phyloP scores from a whole-genome alignment of 2,329 filamentous ascomycete genomes.

The Furcasterigmium sp. region DNA sequence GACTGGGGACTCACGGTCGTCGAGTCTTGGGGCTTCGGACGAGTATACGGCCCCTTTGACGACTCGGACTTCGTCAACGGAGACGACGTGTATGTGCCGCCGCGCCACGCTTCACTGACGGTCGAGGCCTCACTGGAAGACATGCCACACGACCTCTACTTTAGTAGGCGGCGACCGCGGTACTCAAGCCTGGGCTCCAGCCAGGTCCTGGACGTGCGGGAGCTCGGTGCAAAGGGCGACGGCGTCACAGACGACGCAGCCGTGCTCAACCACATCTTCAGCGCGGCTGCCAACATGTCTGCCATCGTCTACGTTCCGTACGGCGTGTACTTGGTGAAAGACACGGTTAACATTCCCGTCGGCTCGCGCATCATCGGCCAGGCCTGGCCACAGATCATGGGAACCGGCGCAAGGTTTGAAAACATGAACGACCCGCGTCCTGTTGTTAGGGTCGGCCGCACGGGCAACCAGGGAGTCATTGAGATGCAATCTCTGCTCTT shows the following conservation, averaged over 20 bases:
- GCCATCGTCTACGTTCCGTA: slow-evolving; percentile 35
- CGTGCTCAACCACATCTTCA: slow-evolving; percentile 23
- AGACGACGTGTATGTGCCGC: not conserved
- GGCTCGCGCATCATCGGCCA: slow-evolving; percentile 42
- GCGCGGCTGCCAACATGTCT: slow-evolving; percentile 12
- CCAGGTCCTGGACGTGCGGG: not conserved
- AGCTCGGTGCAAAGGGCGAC: slow-evolving; percentile 34
- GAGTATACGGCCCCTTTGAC: not conserved
- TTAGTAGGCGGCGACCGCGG: not conserved
- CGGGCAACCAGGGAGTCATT: slow-evolving; percentile 51
- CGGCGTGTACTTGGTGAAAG: slow-evolving; percentile 37
- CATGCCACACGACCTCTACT: not conserved
- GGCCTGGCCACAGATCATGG: slow-evolving; percentile 40
- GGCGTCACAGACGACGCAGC: slow-evolving; percentile 43
- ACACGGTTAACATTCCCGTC: slow-evolving; percentile 39
- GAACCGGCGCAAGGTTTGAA: slow-evolving; percentile 41
- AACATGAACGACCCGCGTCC: slow-evolving; percentile 46
- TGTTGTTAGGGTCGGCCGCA: slow-evolving; percentile 51
- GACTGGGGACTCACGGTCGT: not conserved
- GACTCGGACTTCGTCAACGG: not conserved
- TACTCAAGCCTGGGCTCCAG: not conserved
- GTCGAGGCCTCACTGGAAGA: not conserved
- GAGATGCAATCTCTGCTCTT: slow-evolving; percentile 62
- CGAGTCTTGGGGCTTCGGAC: slow-evolving; percentile 1
- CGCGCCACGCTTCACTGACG: not conserved